Conservation (phyloP, 495 filamentous ascomycete species). For the Podospora tetraspora region DNA sequence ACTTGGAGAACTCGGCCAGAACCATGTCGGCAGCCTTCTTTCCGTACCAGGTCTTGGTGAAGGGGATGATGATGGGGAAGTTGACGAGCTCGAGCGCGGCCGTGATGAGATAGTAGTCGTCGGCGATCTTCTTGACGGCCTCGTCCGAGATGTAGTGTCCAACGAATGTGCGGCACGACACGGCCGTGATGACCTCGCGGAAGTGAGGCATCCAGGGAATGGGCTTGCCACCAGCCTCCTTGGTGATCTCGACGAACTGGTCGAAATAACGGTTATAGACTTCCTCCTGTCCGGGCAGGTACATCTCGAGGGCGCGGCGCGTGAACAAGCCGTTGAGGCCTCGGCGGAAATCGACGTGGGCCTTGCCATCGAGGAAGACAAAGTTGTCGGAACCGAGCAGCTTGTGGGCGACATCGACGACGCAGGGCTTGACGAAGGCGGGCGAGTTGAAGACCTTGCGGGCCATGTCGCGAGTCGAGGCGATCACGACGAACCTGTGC, state of each 20-base stretch:
- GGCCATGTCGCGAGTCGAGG: constrained; percentile 90
- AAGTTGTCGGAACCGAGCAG: constrained; percentile 88
- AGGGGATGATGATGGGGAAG: constrained; percentile 96
- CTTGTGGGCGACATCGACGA: constrained; percentile 93
- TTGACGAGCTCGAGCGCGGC: constrained; percentile 95
- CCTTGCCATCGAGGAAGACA: constrained; percentile 96
- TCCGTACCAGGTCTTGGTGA: constrained; percentile 94
- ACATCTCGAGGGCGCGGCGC: constrained; percentile 76
- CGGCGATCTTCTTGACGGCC: constrained; percentile 87
- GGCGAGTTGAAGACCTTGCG: constrained; percentile 98
- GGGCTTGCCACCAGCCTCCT: constrained; percentile 62
- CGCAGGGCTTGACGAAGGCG: constrained; percentile 86
- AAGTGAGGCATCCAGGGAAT: constrained; percentile 86
- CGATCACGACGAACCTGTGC: constrained; percentile 90
- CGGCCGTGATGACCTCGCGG: constrained; percentile 92
- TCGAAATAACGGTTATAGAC: constrained; percentile 85
- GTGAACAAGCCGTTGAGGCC: constrained; percentile 94
- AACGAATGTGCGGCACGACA: constrained; percentile 93
- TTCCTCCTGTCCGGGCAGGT: constrained; percentile 88
- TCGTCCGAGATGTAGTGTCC: constrained; percentile 91
- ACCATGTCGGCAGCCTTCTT: constrained; percentile 95
- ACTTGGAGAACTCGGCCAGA: constrained; percentile 81
- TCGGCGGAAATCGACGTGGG: constrained; percentile 94
- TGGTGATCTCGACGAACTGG: constrained; percentile 68
- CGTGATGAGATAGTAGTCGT: constrained; percentile 95